phyloP scores from a whole-genome alignment of 768 basidiomycete species.

The Calvatia gigantea region DNA sequence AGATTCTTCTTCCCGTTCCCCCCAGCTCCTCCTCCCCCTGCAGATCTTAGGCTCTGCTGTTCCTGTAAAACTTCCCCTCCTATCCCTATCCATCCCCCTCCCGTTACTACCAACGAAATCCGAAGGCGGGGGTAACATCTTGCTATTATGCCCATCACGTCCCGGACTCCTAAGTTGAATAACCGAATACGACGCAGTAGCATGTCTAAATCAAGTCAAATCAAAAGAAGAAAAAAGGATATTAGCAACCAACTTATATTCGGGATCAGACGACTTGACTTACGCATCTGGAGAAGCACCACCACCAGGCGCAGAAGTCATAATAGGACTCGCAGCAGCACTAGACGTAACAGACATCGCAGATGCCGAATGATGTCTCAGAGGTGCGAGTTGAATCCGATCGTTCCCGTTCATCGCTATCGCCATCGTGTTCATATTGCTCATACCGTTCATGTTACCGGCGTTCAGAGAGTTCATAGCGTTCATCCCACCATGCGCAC shows the following conservation, averaged over 20 bases:
- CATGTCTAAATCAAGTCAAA: not conserved
- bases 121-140: constrained; percentile 14
- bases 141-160: constrained; percentile 23
- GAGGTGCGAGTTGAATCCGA: constrained; percentile 55
- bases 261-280: no score
- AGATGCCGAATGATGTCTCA: constrained; percentile 27
- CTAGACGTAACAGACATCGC: constrained; percentile 2
- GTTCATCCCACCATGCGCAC: no score
- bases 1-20: constrained; percentile 53
- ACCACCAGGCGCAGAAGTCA: constrained; percentile 8
- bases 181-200: constrained; percentile 17
- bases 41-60: no score
- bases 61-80: constrained; percentile 13
- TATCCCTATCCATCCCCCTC: constrained; percentile 19
- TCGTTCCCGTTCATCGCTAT: no score
- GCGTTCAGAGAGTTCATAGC: no score
- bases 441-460: no score
- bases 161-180: constrained; percentile 35
- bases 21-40: no score
- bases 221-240: not conserved
- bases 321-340: constrained; percentile 13
- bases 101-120: no score
- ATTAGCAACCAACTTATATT: no score
- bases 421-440: no score
- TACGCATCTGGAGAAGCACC: constrained; percentile 8